phyloP scores from a whole-genome alignment of 2,329 filamentous ascomycete genomes.

The Cercospora sojina region DNA sequence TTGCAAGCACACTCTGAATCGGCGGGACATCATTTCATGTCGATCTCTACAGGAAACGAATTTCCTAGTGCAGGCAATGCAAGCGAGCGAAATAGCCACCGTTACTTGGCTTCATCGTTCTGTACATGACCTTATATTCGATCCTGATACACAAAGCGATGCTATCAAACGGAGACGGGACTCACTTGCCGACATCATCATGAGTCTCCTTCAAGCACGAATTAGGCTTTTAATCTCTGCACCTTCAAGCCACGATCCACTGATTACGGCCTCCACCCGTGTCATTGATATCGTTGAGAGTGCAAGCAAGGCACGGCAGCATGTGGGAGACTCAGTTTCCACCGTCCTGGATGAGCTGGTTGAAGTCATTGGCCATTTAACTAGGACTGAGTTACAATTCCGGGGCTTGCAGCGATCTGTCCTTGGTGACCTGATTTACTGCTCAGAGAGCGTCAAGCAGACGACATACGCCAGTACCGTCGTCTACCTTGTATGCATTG shows the following conservation, averaged over 20 bases:
- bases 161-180: background rate
- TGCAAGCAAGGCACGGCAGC: background rate
- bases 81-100: background rate
- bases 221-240: background rate
- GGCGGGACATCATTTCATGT: background rate
- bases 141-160: background rate
- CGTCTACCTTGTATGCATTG: background rate
- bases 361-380: background rate
- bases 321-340: background rate
- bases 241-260: background rate
- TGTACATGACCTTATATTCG: constrained; percentile 1
- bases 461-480: background rate
- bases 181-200: background rate
- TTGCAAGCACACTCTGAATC: background rate
- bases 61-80: background rate
- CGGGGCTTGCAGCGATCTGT: background rate
- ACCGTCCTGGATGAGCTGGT: background rate
- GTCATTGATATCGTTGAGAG: background rate
- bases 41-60: background rate
- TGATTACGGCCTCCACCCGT: background rate
- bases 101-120: constrained; percentile 7
- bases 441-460: background rate
- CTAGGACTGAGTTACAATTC: background rate
- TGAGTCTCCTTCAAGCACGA: background rate
- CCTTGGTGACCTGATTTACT: background rate